Base-by-base conservation (phyloP, 805 yeast genomes). In the Wickerhamiella azyma region DNA sequence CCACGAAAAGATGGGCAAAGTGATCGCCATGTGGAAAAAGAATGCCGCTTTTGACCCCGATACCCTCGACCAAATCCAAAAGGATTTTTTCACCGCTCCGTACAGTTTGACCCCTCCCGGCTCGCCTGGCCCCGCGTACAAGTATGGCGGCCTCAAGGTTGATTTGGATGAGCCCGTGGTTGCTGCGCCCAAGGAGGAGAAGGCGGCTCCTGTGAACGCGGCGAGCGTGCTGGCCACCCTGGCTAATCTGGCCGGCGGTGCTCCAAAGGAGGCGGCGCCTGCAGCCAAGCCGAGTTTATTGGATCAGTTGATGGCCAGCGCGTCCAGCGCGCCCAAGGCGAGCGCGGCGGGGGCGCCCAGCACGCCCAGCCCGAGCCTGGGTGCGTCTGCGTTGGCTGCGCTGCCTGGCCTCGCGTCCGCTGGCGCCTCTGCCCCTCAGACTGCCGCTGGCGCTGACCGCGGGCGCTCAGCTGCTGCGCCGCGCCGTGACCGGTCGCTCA, bases 21-120 rank as follows among this genome's bases (percentile, higher is more conserved):
- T 92, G 54, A 74, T 92, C 53, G 94, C 85, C 52, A 88, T 92
- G 56, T 92, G 98, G 98, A 84, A 77, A 54, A 77, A 84, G 52
- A 81, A 86, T 32, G 77, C 76, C 37, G 81, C 95, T 13, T 89
- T 92, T 65, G 69, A 70, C 46, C 72, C 74, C 37, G 68, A 70
- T 36, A 65, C 71, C 28, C 66, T 92, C 46, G 63, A 70, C 39
- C 59, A 70, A 16, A 71, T 85, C 48, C 74, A 79, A 59, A 62
- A 68, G 10, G 78, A 74, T 57, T 74, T 74, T 60, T 81, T 80
- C 56, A 52, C 52, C 21, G 55, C 56, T 14, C 59, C 57, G 17
- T 57, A 54, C 42, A 67, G 85, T 13, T 72, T 77, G 9, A 80
- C 94, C 4, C 89, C 92, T 33, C 81, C 81, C 2, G 81, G 55